Evolutionary conservation across 1,284 basidiomycete genomes (phyloP).

Genomic region (Melampsora larici-populina): DNA sequence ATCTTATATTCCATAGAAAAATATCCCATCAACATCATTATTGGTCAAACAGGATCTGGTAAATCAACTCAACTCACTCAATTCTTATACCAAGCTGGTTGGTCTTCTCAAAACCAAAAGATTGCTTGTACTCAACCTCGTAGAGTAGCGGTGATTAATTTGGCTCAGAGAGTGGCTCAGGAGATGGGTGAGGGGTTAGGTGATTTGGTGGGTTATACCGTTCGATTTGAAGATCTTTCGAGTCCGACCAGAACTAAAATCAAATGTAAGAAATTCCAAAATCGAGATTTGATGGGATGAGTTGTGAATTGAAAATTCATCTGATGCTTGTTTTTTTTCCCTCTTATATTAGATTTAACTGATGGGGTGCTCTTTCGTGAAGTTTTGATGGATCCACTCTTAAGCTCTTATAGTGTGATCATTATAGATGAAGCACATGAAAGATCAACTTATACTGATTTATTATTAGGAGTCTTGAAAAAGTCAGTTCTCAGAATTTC

Average conservation of each 20-base stretch:
- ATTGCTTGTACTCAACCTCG: conserved; percentile 54
- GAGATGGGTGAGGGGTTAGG: conserved; percentile 60
- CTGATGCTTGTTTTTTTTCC: not conserved
- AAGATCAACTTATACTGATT: conserved; percentile 54
- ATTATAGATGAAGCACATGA: conserved; percentile 58
- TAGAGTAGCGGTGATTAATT: conserved; percentile 53
- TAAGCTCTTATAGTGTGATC: conserved; percentile 50
- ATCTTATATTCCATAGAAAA: conserved; percentile 44
- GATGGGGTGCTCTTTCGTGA: conserved; percentile 17
- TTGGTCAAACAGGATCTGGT: conserved; percentile 94
- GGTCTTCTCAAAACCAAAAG: conserved; percentile 50
- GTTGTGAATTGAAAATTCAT: conserved; percentile 47
- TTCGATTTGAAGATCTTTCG: conserved; percentile 55
- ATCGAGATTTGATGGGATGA: conserved; percentile 45
- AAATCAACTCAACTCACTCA: conserved; percentile 97
- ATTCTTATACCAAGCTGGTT: conserved; percentile 77
- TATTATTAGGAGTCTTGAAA: conserved; percentile 55
- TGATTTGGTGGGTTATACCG: conserved; percentile 67
- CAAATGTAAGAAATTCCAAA: conserved; percentile 51
- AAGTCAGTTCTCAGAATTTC: conserved; percentile 54
- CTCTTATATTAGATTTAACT: conserved; percentile 21
- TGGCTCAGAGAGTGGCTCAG: conserved; percentile 54
- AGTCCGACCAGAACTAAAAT: conserved; percentile 52
- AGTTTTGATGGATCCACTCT: conserved; percentile 25
- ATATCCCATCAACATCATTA: conserved; percentile 53